Base-by-base conservation (phyloP, 1,284 basidiomycete species). In the Leccinum griseonigrum region DNA sequence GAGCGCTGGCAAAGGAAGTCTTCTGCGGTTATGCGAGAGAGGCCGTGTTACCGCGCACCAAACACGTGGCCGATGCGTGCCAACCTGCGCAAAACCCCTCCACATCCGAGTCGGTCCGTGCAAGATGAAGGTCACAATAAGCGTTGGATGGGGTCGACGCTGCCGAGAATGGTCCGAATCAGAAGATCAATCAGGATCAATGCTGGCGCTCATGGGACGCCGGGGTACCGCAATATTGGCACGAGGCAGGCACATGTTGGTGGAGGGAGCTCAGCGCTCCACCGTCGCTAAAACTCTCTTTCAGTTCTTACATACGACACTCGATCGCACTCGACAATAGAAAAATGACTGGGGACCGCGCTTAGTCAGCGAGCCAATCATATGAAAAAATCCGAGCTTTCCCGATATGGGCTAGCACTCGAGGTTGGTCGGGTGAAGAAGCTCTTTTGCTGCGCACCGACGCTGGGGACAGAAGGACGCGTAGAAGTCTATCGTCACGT, bases 341-440 rank as follows among this genome's bases (percentile, higher is more conserved):
- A 22, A 22, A 22, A 22, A 22, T 22, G 22, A 22, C 22, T 22
- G 22, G 22, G 3, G 26, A 32, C 7, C 7, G 62, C 56, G 62
- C 56, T 71, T 69, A 73, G 73, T 75, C 69, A 72, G 60, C 71
- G 6, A 3, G 26, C 64, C 67, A 71, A 70, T 69, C 71, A 73
- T 70, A 74, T 71, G 72, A 50, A 56, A 63, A 57, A 63, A 56
- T 57, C 57, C 11, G 16, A 2, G 2, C 53, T 64, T 60, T 40
- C 68, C 68, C 18, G 61, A 73, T 70, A 61, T 63, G 65, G 69
- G 14, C 57, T 34, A 54, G 1, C 31, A 29, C 28, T 18, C 26
- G 11, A 22, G 11, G 32, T 32, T 11, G 26, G 32, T 32, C 14
- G 48, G 18, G 18, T 16, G 54, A 16, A 10, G 29, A 59, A 16